Evolutionary conservation across 192 early-diverging fungal genomes (phyloP), one percentile per base, ranked within the genome.

Genomic region (Coemansia asiatica): DNA sequence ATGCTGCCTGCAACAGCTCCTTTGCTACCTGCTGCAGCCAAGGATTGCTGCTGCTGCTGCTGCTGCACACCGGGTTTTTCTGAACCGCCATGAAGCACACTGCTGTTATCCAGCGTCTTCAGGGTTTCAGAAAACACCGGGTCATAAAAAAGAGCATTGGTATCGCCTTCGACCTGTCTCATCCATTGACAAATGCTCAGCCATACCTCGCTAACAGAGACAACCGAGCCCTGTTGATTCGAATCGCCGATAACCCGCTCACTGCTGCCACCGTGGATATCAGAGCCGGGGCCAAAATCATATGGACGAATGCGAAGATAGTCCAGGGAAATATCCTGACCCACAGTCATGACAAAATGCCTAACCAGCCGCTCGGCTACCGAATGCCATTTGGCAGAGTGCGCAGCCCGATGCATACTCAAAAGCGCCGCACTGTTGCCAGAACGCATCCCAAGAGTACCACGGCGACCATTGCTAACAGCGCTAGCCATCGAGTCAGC

Each of bases 331-430:
- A 80, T 80, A 23, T 80, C 77, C 47, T 67, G 71, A 6, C 77
- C 77, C 0, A 80, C 77, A 13, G 77, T 80, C 72, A 80, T 74
- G 15, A 80, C 72, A 68, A 80, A 80, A 38, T 74, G 69, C 40
- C 38, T 59, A 2, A 80, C 77, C 35, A 80, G 65, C 2, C 49
- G 44, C 23, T 74, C 71, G 2, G 77, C 77, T 2, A 68, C 68
- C 18, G 64, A 53, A n/a, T 70, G 77, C 77, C 77, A 80, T 7
- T 65, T 68, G 6, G 72, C 71, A 36, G 72, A 48, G 28, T 73
- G 76, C 12, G 50, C 63, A 0, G 71, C 29, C 16, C 59, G 56
- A 33, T 51, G 67, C 19, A 40, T 23, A 5, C 51, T 69, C 7
- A 69, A 61, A 54, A 78, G 13, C 4, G 28, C n/a, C 4, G 40